Base-by-base conservation (phyloP, 225 moss, liverwort and hornwort species). In the Polytrichum formosum region DNA sequence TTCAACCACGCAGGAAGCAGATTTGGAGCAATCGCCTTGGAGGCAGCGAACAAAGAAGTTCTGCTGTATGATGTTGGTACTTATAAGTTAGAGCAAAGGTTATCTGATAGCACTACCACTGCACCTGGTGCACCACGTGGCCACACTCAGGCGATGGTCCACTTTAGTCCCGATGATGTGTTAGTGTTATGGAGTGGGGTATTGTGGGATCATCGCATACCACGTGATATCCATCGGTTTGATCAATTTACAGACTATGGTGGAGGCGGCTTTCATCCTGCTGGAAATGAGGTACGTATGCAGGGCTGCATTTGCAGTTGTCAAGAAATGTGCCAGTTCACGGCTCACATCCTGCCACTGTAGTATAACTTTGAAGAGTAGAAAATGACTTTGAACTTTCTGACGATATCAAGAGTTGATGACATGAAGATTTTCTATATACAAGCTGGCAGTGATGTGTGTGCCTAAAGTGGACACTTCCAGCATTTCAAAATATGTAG, bases 201-300 rank as follows among this genome's bases (percentile, higher is more conserved):
- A 31, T 80, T 98, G 25, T 98, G 98, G 98, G 98, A 98, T 83
- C 98, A 94, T 73, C 87, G 98, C 18, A 89, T 98, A 62, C 91
- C 92, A 28, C 91, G 88, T 64, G 94, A 94, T 61, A 84, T 98
- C 37, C 98, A 98, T 82, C 84, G 92, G 63, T 98, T 98, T 79
- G 98, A 98, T 74, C 98, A 98, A 81, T 98, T 98, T 76, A 90
- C 92, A 61, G 98, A 98, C 66, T 98, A 94, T 30, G 98, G 98
- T 71, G 98, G 98, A 37, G 98, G 98, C 65, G 94, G 94, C 61
- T 98, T 98, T 72, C 98, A 98, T 83, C 98, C 98, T 80, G 94
- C 94, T 69, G 98, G 98, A 63, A 98, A 98, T 76, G 98, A 98
- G 88, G 98, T 98, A 77, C 59, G 74, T 63, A 46, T 58, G 13